Conservation (phyloP, 768 basidiomycete genomes). For the Xerocomus spinulosus region DNA sequence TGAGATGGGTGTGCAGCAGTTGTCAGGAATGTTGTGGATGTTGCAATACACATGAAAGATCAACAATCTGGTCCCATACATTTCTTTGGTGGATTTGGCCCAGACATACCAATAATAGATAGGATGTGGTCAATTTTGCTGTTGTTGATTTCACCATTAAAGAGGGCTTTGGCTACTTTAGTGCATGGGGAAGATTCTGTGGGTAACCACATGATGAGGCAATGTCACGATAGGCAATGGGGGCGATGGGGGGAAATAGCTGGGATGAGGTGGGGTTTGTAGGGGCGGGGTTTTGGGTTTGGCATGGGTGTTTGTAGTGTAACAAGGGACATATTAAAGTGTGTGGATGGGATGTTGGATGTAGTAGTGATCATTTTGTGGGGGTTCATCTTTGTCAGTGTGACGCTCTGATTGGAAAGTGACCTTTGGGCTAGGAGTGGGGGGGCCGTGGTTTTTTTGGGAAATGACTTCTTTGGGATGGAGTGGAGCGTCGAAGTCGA, state of each 20-base stretch:
- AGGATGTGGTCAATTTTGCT: no score
- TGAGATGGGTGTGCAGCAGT: constrained; percentile 26
- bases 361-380: no score
- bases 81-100: constrained; percentile 28
- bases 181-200: no score
- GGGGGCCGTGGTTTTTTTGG: no score
- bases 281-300: background rate
- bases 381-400: no score
- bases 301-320: no score
- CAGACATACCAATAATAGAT: constrained; percentile 16
- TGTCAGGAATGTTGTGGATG: constrained; percentile 28
- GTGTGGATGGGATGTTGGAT: background rate
- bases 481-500: background rate
- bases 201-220: background rate
- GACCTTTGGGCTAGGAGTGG: no score
- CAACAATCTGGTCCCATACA: constrained; percentile 38
- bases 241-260: background rate
- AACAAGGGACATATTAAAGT: no score
- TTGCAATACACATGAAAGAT: constrained; percentile 42
- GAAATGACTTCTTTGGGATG: no score
- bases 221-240: background rate
- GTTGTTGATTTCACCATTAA: no score
- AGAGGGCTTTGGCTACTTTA: no score
- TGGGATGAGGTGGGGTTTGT: constrained; percentile 2
- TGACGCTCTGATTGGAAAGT: no score